These are phyloP conservation scores for Aspergillus transmontanensis DNA, from an alignment of 2,329 filamentous ascomycete species.

Conservation along the genomic window DNA sequence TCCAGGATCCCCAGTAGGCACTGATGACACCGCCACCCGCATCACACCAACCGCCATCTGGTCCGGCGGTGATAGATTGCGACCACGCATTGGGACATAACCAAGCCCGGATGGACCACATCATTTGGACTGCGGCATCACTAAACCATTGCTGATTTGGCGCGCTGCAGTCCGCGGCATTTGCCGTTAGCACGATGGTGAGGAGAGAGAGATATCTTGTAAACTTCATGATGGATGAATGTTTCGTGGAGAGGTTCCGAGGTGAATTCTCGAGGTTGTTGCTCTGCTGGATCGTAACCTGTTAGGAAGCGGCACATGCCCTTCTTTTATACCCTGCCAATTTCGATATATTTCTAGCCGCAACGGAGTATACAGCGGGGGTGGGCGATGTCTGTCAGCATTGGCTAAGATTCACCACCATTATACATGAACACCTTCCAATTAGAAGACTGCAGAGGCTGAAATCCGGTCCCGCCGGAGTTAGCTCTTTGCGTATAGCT, in stretches of 20 bases:
- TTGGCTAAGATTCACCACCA: background rate
- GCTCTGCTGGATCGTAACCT: background rate
- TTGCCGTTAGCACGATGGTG: background rate
- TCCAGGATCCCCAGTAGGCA: constrained; percentile 12
- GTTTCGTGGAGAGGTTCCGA: background rate
- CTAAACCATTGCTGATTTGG: constrained; percentile 14
- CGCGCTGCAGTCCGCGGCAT: constrained; percentile 11
- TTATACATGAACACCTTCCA: background rate
- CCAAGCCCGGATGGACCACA: constrained; percentile 15
- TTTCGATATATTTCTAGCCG: background rate
- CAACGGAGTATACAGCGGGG: background rate
- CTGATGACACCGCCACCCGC: constrained; percentile 7
- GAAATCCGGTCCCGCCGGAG: background rate
- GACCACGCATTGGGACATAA: constrained; percentile 12
- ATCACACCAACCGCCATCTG: constrained; percentile 13
- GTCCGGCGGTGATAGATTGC: constrained; percentile 6
- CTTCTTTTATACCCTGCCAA: background rate
- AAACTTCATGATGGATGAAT: constrained; percentile 3
- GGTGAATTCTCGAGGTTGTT: background rate
- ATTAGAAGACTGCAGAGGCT: background rate
- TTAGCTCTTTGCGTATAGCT: background rate
- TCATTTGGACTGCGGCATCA: constrained; percentile 11
- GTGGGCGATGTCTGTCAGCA: background rate
- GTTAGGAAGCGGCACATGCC: background rate
- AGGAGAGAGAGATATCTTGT: background rate